phyloP scores from a whole-genome alignment of 805 yeast species.

The Spencermartinsiella europaea region DNA sequence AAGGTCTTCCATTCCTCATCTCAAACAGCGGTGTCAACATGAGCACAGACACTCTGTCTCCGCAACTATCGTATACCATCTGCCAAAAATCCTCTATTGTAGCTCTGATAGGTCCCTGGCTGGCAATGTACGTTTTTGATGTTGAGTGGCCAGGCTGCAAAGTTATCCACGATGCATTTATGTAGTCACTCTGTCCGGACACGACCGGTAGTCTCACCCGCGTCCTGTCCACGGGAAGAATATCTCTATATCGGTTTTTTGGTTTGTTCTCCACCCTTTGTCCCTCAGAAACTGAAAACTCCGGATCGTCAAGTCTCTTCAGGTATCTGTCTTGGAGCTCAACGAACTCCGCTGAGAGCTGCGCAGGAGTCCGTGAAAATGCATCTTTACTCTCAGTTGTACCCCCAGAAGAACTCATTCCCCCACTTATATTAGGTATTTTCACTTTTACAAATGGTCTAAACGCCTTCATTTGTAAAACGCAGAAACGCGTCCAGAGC shows the following conservation, averaged over 20 bases:
- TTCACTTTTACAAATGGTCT: background rate
- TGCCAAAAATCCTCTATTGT: constrained; percentile 86
- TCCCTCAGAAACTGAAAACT: constrained; percentile 15
- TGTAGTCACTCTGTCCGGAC: constrained; percentile 47
- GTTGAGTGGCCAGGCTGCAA: constrained; percentile 33
- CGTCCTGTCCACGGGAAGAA: constrained; percentile 60
- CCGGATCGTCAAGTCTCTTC: constrained; percentile 19
- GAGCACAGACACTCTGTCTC: constrained; percentile 54
- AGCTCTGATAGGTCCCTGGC: constrained; percentile 78
- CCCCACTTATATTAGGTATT: background rate
- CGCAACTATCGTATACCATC: constrained; percentile 66
- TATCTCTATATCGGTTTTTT: constrained; percentile 57
- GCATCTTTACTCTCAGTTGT: constrained; percentile 1
- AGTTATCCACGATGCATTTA: constrained; percentile 78
- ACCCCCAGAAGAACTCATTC: background rate
- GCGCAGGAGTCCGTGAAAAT: background rate
- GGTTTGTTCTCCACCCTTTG: constrained; percentile 19
- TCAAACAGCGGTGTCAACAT: constrained; percentile 78
- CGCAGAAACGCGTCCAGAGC: background rate
- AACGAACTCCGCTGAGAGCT: constrained; percentile 7
- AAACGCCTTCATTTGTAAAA: background rate
- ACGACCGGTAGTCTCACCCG: constrained; percentile 41
- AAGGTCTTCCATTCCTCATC: constrained; percentile 40
- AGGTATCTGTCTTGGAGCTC: constrained; percentile 29
- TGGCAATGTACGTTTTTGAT: constrained; percentile 52